phyloP scores from a whole-genome alignment of 2,329 filamentous ascomycete species.

The Plectosphaerella sp. region DNA sequence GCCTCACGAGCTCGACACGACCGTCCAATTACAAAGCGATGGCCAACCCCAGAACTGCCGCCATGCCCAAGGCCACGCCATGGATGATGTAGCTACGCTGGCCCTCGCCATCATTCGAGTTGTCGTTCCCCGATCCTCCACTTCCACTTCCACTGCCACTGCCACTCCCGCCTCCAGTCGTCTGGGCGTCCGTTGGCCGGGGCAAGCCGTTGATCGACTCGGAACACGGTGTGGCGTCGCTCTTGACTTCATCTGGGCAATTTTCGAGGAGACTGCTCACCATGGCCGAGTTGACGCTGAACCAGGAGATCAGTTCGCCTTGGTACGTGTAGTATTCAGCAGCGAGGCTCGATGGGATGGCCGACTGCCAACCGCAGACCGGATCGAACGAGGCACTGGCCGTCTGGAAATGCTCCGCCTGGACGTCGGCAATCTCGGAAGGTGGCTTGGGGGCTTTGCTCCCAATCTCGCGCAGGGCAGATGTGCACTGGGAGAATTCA shows the following conservation, averaged over 20 bases:
- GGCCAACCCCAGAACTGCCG: neutral
- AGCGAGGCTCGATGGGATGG: neutral
- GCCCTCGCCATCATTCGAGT: neutral
- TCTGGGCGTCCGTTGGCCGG: neutral
- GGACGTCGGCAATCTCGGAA: conserved; percentile 1
- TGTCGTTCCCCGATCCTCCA: neutral
- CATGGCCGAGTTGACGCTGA: neutral
- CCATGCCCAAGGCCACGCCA: neutral
- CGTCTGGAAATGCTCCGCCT: conserved; percentile 1
- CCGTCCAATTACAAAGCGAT: too few species aligned
- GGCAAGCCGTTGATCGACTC: neutral
- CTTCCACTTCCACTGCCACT: neutral
- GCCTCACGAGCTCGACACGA: too few species aligned
- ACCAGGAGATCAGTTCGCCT: conserved; percentile 1
- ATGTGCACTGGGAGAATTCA: neutral
- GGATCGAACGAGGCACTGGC: neutral
- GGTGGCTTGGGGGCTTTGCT: neutral
- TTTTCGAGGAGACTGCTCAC: neutral
- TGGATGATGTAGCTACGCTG: neutral
- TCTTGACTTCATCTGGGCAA: conserved; percentile 1
- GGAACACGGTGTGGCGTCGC: conserved; percentile 1
- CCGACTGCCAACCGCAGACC: conserved; percentile 3
- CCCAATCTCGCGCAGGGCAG: neutral
- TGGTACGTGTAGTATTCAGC: conserved; percentile 1
- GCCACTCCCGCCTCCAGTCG: neutral